These are phyloP conservation scores for Verbascum thapsus DNA, from an alignment of 257 asterid genomes.

Conservation along the genomic window DNA sequence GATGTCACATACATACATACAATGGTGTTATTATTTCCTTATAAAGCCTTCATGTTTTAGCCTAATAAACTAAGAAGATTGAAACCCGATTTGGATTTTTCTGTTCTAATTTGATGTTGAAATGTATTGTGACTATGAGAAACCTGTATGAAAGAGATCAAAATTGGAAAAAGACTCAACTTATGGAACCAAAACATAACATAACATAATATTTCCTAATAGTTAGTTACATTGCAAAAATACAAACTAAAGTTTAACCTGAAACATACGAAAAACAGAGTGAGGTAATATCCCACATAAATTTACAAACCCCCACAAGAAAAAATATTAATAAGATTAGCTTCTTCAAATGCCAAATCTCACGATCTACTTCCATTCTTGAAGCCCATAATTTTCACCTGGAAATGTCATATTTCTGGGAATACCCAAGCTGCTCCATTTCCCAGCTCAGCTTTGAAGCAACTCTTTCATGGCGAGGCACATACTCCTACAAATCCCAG, in stretches of 20 bases:
- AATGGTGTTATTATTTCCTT: no score
- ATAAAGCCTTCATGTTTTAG: no score
- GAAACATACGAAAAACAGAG: slow-evolving; percentile 38
- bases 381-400: slow-evolving; percentile 46
- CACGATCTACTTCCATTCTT: slow-evolving; percentile 31
- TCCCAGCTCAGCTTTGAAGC: slow-evolving; percentile 66
- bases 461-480: slow-evolving; percentile 57
- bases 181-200: no score
- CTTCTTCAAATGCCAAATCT: slow-evolving; percentile 35
- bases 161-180: no score
- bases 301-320: slow-evolving; percentile 55
- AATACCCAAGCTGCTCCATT: slow-evolving; percentile 51
- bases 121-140: no score
- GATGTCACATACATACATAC: no score
- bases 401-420: slow-evolving; percentile 39
- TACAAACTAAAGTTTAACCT: slow-evolving; percentile 29
- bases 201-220: slow-evolving; percentile 30
- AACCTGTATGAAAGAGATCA: no score
- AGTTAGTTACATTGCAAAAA: slow-evolving; percentile 49
- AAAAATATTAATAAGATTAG: slow-evolving; percentile 48
- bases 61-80: no score
- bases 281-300: slow-evolving; percentile 35
- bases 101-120: no score
- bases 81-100: no score
- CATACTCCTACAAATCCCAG: slow-evolving; percentile 44